phyloP scores from a whole-genome alignment of 1,139 yeast species.

The Kurtzmaniella quercitrusa region DNA sequence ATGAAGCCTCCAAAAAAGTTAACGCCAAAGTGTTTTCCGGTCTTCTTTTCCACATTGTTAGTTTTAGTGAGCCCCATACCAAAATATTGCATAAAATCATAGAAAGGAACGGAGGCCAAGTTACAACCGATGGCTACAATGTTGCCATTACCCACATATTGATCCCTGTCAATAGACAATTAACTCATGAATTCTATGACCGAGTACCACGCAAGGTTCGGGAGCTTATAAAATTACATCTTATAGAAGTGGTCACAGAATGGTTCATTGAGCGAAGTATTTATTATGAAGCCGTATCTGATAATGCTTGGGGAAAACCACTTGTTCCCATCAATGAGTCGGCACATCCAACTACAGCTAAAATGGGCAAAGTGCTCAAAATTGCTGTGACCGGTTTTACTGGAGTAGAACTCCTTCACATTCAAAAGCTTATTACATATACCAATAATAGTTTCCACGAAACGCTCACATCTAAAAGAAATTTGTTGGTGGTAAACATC shows the following conservation, averaged over 20 bases:
- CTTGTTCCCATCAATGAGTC: constrained; percentile 15
- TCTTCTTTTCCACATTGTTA: constrained; percentile 32
- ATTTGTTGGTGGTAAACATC: constrained; percentile 61
- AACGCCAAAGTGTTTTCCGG: constrained; percentile 23
- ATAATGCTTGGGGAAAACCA: constrained; percentile 76
- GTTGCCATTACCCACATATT: constrained; percentile 33
- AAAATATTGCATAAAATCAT: constrained; percentile 34
- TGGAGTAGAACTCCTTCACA: constrained; percentile 77
- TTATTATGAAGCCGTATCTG: constrained; percentile 48
- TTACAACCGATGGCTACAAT: constrained; percentile 19
- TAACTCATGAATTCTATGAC: constrained; percentile 20
- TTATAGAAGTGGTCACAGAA: constrained; percentile 54
- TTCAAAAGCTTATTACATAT: constrained; percentile 56
- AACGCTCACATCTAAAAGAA: constrained; percentile 53
- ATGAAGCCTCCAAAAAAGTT: neutral
- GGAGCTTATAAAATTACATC: constrained; percentile 19
- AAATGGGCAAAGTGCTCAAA: constrained; percentile 14
- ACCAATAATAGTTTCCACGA: constrained; percentile 50
- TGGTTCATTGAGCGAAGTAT: constrained; percentile 84
- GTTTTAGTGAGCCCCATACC: constrained; percentile 33
- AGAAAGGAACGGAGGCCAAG: constrained; percentile 39
- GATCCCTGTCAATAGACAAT: constrained; percentile 31
- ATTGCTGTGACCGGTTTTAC: constrained; percentile 76
- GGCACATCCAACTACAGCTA: neutral
- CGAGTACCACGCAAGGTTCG: constrained; percentile 21